Evolutionary conservation across 1,284 basidiomycete genomes (phyloP), one percentile per base, ranked within the genome.

Genomic region (Ustilago vetiveriae): DNA sequence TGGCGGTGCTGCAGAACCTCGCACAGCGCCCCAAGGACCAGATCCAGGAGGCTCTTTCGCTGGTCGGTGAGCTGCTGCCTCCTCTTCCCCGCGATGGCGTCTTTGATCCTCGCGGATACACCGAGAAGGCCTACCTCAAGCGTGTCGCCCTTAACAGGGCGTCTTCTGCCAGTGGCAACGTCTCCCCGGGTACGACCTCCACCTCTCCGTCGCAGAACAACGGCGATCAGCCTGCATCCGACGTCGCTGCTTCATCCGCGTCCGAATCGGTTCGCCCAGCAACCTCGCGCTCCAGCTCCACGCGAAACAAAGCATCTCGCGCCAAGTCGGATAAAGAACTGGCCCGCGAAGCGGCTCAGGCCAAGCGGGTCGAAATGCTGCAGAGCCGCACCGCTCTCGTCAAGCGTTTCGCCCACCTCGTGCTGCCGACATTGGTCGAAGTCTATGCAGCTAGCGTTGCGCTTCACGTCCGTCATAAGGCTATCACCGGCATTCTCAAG

Each of bases 1-100:
- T 98, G 92, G 91, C 92, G 7, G 92, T 98, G 30, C 92, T 98
- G 88, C 92, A 98, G 84, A 98, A 95, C 81, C 85, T 98, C 30
- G 93, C 94, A 0, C 93, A 97, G 82, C 87, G 94, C 33, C 92
- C 95, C 10, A 98, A 98, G 84, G 95, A 98, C 72, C 76, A 80
- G 58, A 68, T 81, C 8, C 76, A 78, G 23, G 79, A 80, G 47
- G 76, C 79, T 4, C 68, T 82, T 11, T 65, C 64, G n/a, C 47
- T 82, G 14, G 58, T 79, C 17, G 58, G 69, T 22, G 79, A 78
- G 47, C 52, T 82, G 29, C 64, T 82, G 8, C 79, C 80, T 19
- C 75, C 78, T 11, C 51, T 81, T 17, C 78, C 80, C 6, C 46
- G 75, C 89, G 92, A 96, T 82, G 94, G 94, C 21, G 90, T 97